These are phyloP conservation scores for Volutella citrinella DNA, from an alignment of 2,329 filamentous ascomycete species.

Conservation along the genomic window DNA sequence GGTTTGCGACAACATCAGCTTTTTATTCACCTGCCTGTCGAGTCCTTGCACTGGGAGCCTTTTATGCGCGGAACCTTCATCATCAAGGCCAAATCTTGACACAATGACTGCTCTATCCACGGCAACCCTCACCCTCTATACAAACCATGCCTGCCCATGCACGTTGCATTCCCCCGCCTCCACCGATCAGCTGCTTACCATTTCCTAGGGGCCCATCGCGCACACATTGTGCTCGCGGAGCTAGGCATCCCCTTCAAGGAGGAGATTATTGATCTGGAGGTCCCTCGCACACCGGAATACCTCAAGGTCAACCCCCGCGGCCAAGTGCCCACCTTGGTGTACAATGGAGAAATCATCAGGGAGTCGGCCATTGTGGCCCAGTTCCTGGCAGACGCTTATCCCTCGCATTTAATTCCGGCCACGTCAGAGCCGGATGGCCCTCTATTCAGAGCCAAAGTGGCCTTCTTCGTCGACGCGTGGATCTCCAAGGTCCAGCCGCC, in stretches of 20 bases:
- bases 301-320: conserved; percentile 76
- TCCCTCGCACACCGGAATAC: conserved; percentile 70
- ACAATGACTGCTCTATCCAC: conserved; percentile 18
- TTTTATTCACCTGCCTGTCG: too few relatives aligned
- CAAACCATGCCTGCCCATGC: conserved; percentile 67
- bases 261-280: conserved; percentile 67
- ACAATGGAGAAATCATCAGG: conserved; percentile 64
- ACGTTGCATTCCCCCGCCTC: conserved; percentile 7
- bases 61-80: too few relatives aligned
- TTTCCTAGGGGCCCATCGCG: conserved; percentile 64
- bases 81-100: too few relatives aligned
- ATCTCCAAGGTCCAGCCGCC: conserved; percentile 55
- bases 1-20: too few relatives aligned
- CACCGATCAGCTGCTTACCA: background rate
- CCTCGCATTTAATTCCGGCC: conserved; percentile 62
- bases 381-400: conserved; percentile 68
- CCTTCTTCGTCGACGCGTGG: conserved; percentile 72
- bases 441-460: conserved; percentile 61
- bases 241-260: conserved; percentile 65
- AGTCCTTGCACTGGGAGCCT: too few relatives aligned
- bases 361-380: conserved; percentile 73
- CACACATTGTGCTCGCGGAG: conserved; percentile 68
- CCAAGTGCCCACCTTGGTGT: conserved; percentile 68
- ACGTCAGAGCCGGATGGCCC: conserved; percentile 51
- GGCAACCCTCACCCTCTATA: conserved; percentile 61